Evolutionary conservation across 805 yeast genomes (phyloP).

Genomic region (Yamadazyma kitorensis): DNA sequence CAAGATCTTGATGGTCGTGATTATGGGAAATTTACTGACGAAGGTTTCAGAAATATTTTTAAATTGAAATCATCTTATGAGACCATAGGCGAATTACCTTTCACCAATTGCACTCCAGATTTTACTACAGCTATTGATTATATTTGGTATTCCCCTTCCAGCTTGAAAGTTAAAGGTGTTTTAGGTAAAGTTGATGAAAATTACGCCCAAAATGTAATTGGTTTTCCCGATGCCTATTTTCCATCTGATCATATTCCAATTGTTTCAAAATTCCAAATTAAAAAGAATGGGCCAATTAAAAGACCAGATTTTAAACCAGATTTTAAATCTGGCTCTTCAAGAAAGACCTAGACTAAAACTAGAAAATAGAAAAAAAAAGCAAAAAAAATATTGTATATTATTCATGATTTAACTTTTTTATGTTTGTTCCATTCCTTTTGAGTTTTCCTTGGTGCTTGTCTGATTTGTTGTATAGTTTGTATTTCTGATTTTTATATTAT

Average conservation of each 20-base stretch:
- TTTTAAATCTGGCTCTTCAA: conserved; percentile 38
- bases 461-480: too few species aligned
- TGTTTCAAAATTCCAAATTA: conserved; percentile 72
- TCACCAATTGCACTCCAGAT: conserved; percentile 91
- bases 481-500: too few species aligned
- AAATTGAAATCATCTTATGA: conserved; percentile 83
- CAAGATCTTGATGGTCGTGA: conserved; percentile 80
- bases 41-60: conserved; percentile 80
- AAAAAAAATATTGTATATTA: not conserved
- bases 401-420: too few species aligned
- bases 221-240: conserved; percentile 89
- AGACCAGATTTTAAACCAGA: conserved; percentile 46
- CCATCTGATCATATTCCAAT: conserved; percentile 96
- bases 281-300: conserved; percentile 37
- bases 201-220: conserved; percentile 74
- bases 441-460: too few species aligned
- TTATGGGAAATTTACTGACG: conserved; percentile 87
- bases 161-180: conserved; percentile 80
- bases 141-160: conserved; percentile 86
- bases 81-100: conserved; percentile 83
- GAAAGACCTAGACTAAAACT: conserved; percentile 29
- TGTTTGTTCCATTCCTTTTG: too few species aligned
- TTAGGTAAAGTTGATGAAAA: conserved; percentile 81
- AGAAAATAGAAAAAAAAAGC: not conserved
- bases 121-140: conserved; percentile 94